These are phyloP conservation scores for Medicago lupulina DNA, from an alignment of 306 rosid species.

Conservation along the genomic window DNA sequence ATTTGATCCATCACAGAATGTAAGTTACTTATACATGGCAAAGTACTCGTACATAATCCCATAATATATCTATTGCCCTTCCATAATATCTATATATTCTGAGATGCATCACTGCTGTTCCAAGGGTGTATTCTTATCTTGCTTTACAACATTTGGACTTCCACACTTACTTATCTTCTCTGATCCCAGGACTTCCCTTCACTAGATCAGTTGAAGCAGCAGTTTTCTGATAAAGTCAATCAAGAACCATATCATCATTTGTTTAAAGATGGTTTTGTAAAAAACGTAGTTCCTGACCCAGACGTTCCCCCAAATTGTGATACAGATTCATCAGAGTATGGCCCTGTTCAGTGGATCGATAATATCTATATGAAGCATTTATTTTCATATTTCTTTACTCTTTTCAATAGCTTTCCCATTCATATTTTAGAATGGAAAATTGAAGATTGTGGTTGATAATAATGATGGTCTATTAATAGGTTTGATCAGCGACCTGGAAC, in stretches of 20 bases:
- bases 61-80: slow-evolving; percentile 15
- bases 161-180: slow-evolving; percentile 38
- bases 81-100: slow-evolving; percentile 25
- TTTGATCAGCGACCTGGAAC: slow-evolving; percentile 78
- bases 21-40: slow-evolving; percentile 51
- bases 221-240: slow-evolving; percentile 62
- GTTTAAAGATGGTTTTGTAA: slow-evolving; percentile 60
- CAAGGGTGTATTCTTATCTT: slow-evolving; percentile 19
- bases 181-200: slow-evolving; percentile 71
- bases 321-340: slow-evolving; percentile 82
- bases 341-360: slow-evolving; percentile 31
- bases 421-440: slow-evolving; percentile 26
- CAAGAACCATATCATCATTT: slow-evolving; percentile 58
- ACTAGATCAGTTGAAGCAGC: slow-evolving; percentile 79
- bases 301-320: slow-evolving; percentile 76
- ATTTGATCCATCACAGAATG: slow-evolving; percentile 81
- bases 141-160: slow-evolving; percentile 27
- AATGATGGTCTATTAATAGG: slow-evolving; percentile 52
- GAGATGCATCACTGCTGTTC: slow-evolving; percentile 26
- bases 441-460: slow-evolving; percentile 35
- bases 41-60: neutral
- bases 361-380: slow-evolving; percentile 4
- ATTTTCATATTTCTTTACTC: slow-evolving; percentile 19
- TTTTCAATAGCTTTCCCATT: slow-evolving; percentile 31
- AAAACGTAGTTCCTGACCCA: slow-evolving; percentile 83